A percentile compares a stretch with the other conserved stretches of the same genome.
These are phyloP conservation scores for Cichorium intybus DNA, from an alignment of 140 eudicot species.

Conservation along the genomic window DNA sequence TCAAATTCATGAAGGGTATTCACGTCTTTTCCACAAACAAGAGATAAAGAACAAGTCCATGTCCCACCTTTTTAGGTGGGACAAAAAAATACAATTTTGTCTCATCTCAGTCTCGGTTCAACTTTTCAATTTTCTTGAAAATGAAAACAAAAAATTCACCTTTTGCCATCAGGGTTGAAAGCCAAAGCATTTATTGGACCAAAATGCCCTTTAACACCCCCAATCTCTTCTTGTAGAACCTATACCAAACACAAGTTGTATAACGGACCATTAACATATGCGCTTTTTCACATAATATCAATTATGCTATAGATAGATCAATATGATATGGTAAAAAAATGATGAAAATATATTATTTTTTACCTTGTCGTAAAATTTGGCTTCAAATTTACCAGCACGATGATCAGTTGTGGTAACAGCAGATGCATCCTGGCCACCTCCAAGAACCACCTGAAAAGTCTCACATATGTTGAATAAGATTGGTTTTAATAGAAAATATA, in stretches of 20 bases:
- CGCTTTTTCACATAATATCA: not conserved
- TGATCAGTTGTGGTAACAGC: conserved; percentile 93
- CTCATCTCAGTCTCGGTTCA: too few species aligned
- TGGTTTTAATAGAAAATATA: not conserved
- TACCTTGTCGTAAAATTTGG: conserved; percentile 93
- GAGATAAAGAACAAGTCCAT: not conserved
- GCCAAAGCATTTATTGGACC: conserved; percentile 98
- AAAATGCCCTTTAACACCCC: conserved; percentile 94
- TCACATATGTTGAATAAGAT: not conserved
- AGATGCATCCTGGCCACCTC: conserved; percentile 98
- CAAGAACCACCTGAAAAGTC: conserved; percentile 75
- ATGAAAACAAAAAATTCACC: conserved; percentile 42
- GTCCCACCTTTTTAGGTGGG: not conserved
- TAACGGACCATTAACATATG: not conserved
- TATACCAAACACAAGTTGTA: conserved; percentile 16
- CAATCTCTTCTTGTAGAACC: conserved; percentile 85
- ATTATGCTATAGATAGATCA: not conserved
- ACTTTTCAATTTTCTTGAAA: not conserved
- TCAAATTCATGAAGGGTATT: not conserved
- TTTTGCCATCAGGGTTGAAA: conserved; percentile 93
- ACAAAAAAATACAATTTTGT: too few species aligned
- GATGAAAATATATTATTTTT: not conserved
- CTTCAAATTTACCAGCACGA: conserved; percentile 97
- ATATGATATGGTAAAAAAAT: not conserved
- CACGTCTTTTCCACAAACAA: not conserved